Conservation (phyloP, 495 filamentous ascomycete species). For the Neurospora cerealis region DNA sequence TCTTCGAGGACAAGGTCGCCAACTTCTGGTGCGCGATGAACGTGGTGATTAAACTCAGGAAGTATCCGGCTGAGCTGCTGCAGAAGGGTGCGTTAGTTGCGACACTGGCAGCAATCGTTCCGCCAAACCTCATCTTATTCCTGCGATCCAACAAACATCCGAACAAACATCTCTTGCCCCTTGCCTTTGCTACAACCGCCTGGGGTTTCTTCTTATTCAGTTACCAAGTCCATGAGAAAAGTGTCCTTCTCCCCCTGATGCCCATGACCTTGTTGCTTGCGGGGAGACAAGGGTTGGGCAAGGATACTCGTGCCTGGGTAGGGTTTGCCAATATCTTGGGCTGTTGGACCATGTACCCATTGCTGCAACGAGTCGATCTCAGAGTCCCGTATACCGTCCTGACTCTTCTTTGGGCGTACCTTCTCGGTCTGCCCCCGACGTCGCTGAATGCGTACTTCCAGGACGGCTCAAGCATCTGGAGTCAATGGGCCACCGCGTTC, state of each 20-base stretch:
- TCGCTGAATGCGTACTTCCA: constrained; percentile 56
- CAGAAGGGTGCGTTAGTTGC: constrained; percentile 68
- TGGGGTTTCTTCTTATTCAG: constrained; percentile 98
- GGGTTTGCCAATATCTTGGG: constrained; percentile 87
- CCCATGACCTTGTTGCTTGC: constrained; percentile 84
- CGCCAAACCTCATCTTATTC: constrained; percentile 72
- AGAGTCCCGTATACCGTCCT: constrained; percentile 76
- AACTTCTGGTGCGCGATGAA: constrained; percentile 95
- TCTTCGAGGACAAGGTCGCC: constrained; percentile 98
- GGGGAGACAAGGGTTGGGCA: constrained; percentile 62
- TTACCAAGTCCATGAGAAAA: constrained; percentile 98
- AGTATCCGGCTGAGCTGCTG: constrained; percentile 54
- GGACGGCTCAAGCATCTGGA: constrained; percentile 32
- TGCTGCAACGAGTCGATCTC: constrained; percentile 77
- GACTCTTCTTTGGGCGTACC: constrained; percentile 77
- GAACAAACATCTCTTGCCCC: constrained; percentile 61
- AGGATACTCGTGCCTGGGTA: constrained; percentile 74
- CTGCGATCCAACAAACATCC: constrained; percentile 68
- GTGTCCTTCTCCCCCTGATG: constrained; percentile 78
- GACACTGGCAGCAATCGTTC: constrained; percentile 64
- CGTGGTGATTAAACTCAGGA: constrained; percentile 73
- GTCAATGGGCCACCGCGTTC: constrained; percentile 47
- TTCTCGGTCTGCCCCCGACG: constrained; percentile 75
- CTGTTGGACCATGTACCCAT: constrained; percentile 87
- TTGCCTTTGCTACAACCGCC: constrained; percentile 67